A percentile compares a stretch with the other conserved stretches of the same genome.
These are phyloP conservation scores for Fraxinus greggii DNA, from an alignment of 305 asterid genomes.

Conservation along the genomic window DNA sequence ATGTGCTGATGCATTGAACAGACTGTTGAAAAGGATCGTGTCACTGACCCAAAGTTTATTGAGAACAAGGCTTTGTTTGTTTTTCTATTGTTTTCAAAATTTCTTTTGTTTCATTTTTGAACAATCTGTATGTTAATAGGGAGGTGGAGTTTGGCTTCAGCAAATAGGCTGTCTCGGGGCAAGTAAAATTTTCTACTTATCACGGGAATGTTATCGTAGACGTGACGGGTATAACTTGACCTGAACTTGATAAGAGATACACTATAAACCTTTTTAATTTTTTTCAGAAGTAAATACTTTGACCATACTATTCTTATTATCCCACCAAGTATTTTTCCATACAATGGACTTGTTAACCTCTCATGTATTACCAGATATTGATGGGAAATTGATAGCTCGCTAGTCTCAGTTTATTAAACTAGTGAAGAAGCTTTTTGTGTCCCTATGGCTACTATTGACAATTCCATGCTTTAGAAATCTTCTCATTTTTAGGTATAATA, in stretches of 20 bases:
- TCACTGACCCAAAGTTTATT: background rate
- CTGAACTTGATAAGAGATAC: background rate
- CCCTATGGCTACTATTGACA: background rate
- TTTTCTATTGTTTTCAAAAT: background rate
- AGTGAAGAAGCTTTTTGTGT: conserved; percentile 1
- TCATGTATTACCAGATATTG: conserved; percentile 1
- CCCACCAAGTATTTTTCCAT: background rate
- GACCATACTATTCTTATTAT: background rate
- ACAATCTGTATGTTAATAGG: background rate
- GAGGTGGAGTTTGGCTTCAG: background rate
- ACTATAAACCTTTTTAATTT: background rate
- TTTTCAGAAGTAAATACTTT: background rate
- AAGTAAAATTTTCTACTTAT: background rate
- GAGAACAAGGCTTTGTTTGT: background rate
- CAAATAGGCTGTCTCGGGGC: background rate
- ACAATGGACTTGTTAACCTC: background rate
- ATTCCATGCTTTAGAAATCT: conserved; percentile 9
- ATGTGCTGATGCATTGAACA: background rate
- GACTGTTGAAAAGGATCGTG: background rate
- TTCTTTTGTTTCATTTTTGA: background rate
- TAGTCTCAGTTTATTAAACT: background rate
- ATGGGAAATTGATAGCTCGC: conserved; percentile 4
- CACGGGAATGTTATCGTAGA: background rate
- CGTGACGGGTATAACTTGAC: background rate
- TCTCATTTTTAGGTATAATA: background rate